Evolutionary conservation across 768 basidiomycete species (phyloP), one percentile per base, ranked within the genome.

Genomic region (Lyophyllum semitale): DNA sequence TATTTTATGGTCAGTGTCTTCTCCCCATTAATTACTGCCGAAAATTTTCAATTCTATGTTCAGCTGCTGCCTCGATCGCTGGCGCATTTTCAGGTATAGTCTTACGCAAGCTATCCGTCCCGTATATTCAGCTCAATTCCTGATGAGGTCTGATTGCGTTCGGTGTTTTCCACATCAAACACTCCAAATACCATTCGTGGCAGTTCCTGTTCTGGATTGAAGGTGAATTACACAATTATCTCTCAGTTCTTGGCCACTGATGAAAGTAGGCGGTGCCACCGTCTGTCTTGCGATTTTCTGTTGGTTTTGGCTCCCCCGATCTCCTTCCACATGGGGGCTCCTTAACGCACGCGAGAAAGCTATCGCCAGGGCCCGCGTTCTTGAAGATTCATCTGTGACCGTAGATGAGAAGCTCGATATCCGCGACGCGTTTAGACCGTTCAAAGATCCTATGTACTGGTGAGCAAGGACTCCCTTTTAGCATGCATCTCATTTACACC

Each of bases 201-300:
- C 78, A 81, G 63, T 81, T 74, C 57, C 59, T 81, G 25, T 82
- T 82, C 60, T 77, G 79, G 76, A 78, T 82, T 44, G 79, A 81
- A 71, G 81, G 80, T 68, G 51, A 55, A 4, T 43, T 57, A 32
- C 13, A 46, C n/a, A 26, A 9, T 54, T 17, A 7, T 15, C 15
- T 20, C 18, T 26, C 18, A 40, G 25, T 29, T 37, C 11, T 27
- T 46, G n/a, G 44, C 8, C 17, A 43, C 40, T 30, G 26, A 29
- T 20, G 27, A 23, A 30, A 3, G 17, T 55, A 77, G 77, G 79
- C 33, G 75, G 68, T 8, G 69, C 70, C 12, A 79, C 76, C 1
- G 58, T 77, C 7, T 51, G 65, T 3, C 78, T 82, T 51, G 77
- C 81, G 9, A 61, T 73, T 8, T 73, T 82, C 52, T 78, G 78